Evolutionary conservation across 306 rosid species (phyloP).

Genomic region (Vachellia pachyceras): DNA sequence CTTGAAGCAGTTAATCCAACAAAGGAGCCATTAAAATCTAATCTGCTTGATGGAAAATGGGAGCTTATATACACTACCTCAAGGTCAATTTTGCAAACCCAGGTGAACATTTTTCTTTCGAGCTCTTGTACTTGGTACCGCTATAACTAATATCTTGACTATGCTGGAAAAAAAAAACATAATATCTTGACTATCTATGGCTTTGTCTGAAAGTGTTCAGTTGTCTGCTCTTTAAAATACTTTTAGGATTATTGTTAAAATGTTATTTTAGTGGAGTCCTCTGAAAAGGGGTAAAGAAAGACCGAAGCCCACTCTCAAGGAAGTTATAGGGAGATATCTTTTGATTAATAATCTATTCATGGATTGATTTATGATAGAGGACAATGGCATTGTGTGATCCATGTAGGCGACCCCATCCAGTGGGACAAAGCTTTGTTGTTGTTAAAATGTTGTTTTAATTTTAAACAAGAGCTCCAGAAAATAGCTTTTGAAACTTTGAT

Average conservation of each 20-base stretch:
- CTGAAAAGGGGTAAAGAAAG: too few species aligned
- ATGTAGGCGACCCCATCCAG: too few species aligned
- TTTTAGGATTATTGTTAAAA: background rate
- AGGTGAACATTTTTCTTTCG: constrained; percentile 46
- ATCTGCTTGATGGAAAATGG: constrained; percentile 86
- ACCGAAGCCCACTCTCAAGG: too few species aligned
- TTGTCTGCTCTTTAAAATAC: background rate
- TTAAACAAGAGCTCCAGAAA: background rate
- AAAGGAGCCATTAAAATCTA: constrained; percentile 82
- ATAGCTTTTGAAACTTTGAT: background rate
- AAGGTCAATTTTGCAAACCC: constrained; percentile 69
- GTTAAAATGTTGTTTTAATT: background rate
- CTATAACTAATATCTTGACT: background rate
- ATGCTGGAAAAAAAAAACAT: background rate
- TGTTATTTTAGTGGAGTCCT: background rate
- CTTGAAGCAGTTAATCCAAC: constrained; percentile 84
- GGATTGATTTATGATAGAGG: too few species aligned
- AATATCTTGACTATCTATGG: background rate
- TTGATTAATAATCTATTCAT: too few species aligned
- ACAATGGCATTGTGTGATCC: too few species aligned
- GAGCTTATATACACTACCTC: constrained; percentile 96
- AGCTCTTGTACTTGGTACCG: background rate
- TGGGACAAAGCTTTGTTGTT: background rate
- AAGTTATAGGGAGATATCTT: too few species aligned
- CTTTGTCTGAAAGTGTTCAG: background rate